These are phyloP conservation scores for Jacaranda mimosifolia DNA, from an alignment of 257 asterid species.

Conservation along the genomic window DNA sequence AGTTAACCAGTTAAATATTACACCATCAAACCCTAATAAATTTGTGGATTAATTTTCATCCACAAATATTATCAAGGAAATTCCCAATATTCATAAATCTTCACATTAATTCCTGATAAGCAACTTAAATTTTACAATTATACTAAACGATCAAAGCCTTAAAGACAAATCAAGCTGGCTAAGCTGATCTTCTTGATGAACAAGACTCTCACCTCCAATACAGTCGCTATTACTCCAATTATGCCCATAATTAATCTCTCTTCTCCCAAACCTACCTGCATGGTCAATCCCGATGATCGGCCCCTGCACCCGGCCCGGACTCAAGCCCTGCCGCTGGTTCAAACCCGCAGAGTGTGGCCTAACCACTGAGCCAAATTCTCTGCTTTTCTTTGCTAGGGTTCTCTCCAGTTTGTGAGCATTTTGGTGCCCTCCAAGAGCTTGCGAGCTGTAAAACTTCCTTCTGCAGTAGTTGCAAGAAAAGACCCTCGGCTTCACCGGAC, in stretches of 20 bases:
- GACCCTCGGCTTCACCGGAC: slow-evolving; percentile 29
- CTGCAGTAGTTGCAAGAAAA: slow-evolving; percentile 85
- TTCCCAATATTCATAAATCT: not conserved
- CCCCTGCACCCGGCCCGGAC: slow-evolving; percentile 24
- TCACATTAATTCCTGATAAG: not conserved
- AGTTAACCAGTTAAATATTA: no score
- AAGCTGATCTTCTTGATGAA: slow-evolving; percentile 28
- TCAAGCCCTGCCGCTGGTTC: slow-evolving; percentile 38
- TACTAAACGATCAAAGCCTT: slow-evolving; percentile 36
- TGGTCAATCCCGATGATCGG: slow-evolving; percentile 21
- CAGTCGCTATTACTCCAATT: slow-evolving; percentile 33
- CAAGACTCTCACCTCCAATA: slow-evolving; percentile 36
- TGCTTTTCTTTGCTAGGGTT: slow-evolving; percentile 78
- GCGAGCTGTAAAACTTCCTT: slow-evolving; percentile 83
- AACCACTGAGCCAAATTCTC: slow-evolving; percentile 53
- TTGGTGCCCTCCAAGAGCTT: slow-evolving; percentile 95
- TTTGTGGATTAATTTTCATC: not conserved
- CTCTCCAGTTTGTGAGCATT: slow-evolving; percentile 93
- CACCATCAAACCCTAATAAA: no score
- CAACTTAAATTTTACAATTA: not conserved
- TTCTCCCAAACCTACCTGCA: slow-evolving; percentile 39
- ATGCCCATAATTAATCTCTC: slow-evolving; percentile 41
- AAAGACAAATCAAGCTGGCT: slow-evolving; percentile 47
- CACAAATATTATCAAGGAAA: not conserved
- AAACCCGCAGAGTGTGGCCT: slow-evolving; percentile 41